Base-by-base conservation (phyloP, 202 grass and related monocot genomes). In the Digitaria exilis region DNA sequence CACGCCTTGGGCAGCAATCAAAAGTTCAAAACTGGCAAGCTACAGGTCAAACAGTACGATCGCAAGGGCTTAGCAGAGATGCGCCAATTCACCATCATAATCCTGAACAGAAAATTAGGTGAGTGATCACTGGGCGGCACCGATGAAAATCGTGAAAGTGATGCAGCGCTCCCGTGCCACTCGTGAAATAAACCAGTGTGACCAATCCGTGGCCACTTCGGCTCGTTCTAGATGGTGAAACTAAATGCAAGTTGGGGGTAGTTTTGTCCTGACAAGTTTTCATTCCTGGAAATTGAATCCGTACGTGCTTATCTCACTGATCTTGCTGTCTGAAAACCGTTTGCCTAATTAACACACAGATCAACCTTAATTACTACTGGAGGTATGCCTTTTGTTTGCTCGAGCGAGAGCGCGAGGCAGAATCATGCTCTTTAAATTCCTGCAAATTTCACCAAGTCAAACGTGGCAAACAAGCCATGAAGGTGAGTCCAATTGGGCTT, bases 1-100 rank as follows among this genome's bases (percentile, higher is more conserved):
- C 65, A 89, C 73, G 83, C 56, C 88, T 86, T 78, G 66, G 49
- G 8, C 56, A 65, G 22, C 65, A 86, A 89, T 86, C 83, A 51
- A 82, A 26, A 45, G 7, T n/a, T n/a, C n/a, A n/a, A n/a, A n/a
- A n/a, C n/a, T 82, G 78, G 64, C 65, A 43, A 42, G 24, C 78
- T 46, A 41, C 65, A 45, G 65, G 57, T 77, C 65, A 77, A n/a
- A 60, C 77, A 8, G 69, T 10, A 22, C 32, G 10, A 10, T 42
- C 21, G 21, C 8, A 34, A 45, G 59, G 30, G 22, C 19, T 42
- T 42, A 15, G 76, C 14, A 51, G 30, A 62, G 49, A 54, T 7
- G 65, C 54, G 64, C 60, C 37, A 39, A 54, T 19, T 4, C 46
- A 12, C 6, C 22, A 13, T 58, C 21, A 3, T 37, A 18, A 50